Base-by-base conservation (phyloP, 2,329 filamentous ascomycete genomes). In the Leptosphaerulina australis region DNA sequence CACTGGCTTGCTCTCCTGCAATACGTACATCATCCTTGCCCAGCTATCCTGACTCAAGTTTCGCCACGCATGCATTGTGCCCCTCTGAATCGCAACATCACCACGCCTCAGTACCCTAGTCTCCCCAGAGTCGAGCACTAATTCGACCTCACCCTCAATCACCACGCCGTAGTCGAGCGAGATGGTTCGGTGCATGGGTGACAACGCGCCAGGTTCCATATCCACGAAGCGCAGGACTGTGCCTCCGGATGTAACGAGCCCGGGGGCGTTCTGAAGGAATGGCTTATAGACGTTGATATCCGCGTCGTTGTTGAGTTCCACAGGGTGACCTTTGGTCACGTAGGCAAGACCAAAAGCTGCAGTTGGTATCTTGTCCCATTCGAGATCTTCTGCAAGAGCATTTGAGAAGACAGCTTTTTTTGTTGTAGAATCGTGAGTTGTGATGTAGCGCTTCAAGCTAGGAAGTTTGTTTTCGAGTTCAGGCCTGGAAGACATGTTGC, bases 331-430 rank as follows among this genome's bases (percentile, higher is more conserved):
- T 24, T 76, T 72, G 2, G 81, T 79, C 5, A 77, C 73, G 60
- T 83, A 83, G 30, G 70, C 72, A 3, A 81, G 74, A 14, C 69
- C 70, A 58, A 82, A 81, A 15, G 64, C 67, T 5, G 64, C 66
- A 18, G 35, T 45, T 10, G 64, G 64, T 3, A 70, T 60, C 5
- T 10, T 46, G 33, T 56, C 39, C 43, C 62, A 57, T 31, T 50
- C 52, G 7, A 53, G 46, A 4, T 67, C 63, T 25, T 68, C 66
- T 3, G 58, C 49, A 5, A 72, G 9, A 1, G 56, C 53, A 20
- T 58, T 45, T 2, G 64, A 69, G 54, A 74, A 73, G 26, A 72
- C 53, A 3, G 69, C 65, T 53, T 71, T 62, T 18, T 69, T 70
- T 24, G 62, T 65, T 4, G 64, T 34, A 2, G 55, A 41, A 36